Conservation (phyloP, 2,329 filamentous ascomycete genomes). For the Pyricularia pennisetigena region DNA sequence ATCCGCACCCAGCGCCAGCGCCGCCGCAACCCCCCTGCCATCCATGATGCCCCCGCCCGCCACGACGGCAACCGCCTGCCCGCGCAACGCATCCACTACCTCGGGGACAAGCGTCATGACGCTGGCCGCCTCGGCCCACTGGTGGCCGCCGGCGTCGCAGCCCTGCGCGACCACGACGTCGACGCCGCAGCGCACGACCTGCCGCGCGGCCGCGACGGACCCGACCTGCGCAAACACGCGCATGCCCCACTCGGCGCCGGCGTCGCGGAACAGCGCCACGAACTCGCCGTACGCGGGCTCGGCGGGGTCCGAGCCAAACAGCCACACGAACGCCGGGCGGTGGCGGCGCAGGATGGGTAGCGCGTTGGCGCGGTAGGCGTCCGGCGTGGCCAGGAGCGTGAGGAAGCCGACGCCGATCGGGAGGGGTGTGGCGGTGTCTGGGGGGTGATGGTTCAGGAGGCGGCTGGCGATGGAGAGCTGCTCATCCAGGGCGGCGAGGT, state of each 20-base stretch:
- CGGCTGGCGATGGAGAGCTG: constrained; percentile 19
- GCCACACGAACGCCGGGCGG: constrained; percentile 51
- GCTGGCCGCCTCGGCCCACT: constrained; percentile 41
- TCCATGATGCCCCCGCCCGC: constrained; percentile 53
- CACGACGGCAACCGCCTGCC: constrained; percentile 29
- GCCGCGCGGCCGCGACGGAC: constrained; percentile 43
- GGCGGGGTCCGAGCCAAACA: constrained; percentile 47
- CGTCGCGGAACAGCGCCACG: constrained; percentile 18
- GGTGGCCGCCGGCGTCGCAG: constrained; percentile 55
- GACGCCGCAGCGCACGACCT: constrained; percentile 33
- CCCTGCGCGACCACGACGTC: constrained; percentile 56
- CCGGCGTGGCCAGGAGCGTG: constrained; percentile 35
- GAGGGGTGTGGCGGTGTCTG: background rate
- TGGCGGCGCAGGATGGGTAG: constrained; percentile 41
- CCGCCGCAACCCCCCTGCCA: constrained; percentile 43
- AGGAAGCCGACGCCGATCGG: constrained; percentile 55
- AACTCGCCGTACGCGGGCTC: background rate
- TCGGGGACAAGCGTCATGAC: constrained; percentile 49
- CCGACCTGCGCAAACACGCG: constrained; percentile 45
- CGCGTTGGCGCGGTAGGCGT: constrained; percentile 24
- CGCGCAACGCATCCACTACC: constrained; percentile 34
- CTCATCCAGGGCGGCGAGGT: constrained; percentile 18
- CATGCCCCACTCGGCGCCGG: constrained; percentile 21
- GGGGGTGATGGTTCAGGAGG: constrained; percentile 14
- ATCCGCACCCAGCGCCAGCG: constrained; percentile 41